A percentile compares a stretch with the other conserved stretches of the same genome.
phyloP scores from a whole-genome alignment of 2,329 filamentous ascomycete genomes.

The Colletotrichum chlorophyti region DNA sequence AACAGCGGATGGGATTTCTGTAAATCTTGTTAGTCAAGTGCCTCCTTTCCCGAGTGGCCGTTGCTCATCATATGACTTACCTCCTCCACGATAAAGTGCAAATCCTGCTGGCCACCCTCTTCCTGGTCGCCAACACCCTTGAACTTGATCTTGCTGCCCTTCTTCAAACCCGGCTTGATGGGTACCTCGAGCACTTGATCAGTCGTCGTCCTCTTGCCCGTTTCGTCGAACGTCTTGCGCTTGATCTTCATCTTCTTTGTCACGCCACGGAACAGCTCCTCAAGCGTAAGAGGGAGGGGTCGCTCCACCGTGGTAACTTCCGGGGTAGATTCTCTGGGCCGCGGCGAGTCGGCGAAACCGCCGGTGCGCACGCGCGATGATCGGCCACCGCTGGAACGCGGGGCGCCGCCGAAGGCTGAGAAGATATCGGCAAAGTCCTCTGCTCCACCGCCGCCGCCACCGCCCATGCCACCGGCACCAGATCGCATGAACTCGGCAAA shows the following conservation, averaged over 20 bases:
- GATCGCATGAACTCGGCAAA: conserved; percentile 83
- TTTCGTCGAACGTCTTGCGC: conserved; percentile 89
- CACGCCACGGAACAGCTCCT: conserved; percentile 86
- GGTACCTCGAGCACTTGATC: conserved; percentile 93
- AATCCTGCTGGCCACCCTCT: conserved; percentile 92
- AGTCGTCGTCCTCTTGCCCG: conserved; percentile 82
- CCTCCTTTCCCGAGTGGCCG: neutral
- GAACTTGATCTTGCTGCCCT: conserved; percentile 98
- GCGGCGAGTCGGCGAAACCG: conserved; percentile 33
- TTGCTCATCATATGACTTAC: conserved; percentile 56
- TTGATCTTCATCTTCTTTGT: conserved; percentile 99
- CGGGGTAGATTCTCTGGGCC: conserved; percentile 64
- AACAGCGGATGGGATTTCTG: conserved; percentile 89
- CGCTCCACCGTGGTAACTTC: conserved; percentile 93
- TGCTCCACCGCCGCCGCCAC: conserved; percentile 41
- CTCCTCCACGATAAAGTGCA: conserved; percentile 95
- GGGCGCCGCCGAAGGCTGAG: conserved; percentile 52
- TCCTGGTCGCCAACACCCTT: conserved; percentile 97
- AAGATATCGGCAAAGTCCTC: conserved; percentile 64
- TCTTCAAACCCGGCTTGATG: conserved; percentile 94
- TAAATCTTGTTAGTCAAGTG: conserved; percentile 46
- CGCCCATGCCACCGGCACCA: conserved; percentile 54
- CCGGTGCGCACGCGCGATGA: conserved; percentile 49
- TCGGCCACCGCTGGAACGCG: conserved; percentile 46
- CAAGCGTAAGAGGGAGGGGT: conserved; percentile 78